Evolutionary conservation across 495 filamentous ascomycete species (phyloP).

Genomic region (Tuber magnatum): DNA sequence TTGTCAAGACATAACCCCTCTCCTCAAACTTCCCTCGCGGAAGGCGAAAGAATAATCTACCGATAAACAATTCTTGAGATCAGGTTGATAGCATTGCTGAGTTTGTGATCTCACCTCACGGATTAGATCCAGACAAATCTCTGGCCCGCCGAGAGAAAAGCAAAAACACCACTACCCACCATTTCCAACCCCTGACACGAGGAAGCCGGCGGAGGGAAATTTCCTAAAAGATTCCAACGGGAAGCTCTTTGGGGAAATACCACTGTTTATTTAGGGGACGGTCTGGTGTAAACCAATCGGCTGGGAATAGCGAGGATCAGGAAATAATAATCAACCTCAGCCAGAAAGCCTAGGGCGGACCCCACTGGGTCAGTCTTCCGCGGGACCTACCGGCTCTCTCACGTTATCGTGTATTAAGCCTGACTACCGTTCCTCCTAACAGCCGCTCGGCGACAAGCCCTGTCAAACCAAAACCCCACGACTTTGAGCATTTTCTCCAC

Average conservation of each 20-base stretch:
- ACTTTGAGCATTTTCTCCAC: not conserved
- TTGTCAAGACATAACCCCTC: not conserved
- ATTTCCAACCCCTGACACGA: not conserved
- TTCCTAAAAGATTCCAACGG: not conserved
- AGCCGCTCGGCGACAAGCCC: constrained; percentile 1
- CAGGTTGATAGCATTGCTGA: not conserved
- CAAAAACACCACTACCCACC: not conserved
- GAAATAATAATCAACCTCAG: not conserved
- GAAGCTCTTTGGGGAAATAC: not conserved
- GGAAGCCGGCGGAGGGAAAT: not conserved
- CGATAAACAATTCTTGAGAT: not conserved
- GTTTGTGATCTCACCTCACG: not conserved
- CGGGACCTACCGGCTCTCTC: not conserved
- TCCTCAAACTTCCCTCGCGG: not conserved
- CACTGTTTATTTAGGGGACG: not conserved
- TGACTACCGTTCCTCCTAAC: not conserved
- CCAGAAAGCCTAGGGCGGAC: not conserved
- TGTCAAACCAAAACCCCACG: not conserved
- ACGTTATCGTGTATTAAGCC: not conserved
- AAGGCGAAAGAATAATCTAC: not conserved
- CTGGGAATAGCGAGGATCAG: not conserved
- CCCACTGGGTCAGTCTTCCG: not conserved
- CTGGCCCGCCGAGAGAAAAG: not conserved
- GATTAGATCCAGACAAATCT: not conserved
- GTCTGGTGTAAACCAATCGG: not conserved